A percentile compares a stretch with the other conserved stretches of the same genome.
These are phyloP conservation scores for Rhodotorula sp. DNA, from an alignment of 1,284 basidiomycete species.

Conservation along the genomic window DNA sequence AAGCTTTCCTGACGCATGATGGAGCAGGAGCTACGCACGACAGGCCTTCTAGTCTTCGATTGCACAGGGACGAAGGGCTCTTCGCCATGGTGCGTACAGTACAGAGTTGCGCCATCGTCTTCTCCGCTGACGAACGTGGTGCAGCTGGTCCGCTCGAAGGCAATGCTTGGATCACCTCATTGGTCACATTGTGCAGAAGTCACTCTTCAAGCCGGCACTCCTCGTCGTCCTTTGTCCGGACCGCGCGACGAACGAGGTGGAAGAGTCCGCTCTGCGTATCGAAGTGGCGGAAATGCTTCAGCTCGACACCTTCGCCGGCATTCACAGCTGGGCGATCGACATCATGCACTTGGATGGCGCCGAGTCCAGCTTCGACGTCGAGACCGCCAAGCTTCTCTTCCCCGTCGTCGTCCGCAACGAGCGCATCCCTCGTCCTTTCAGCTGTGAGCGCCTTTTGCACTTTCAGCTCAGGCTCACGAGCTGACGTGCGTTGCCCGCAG, in stretches of 20 bases:
- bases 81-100: slow-evolving; percentile 2
- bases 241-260: not conserved
- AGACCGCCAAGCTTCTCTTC: not conserved
- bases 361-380: slow-evolving; percentile 9
- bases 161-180: slow-evolving; percentile 1
- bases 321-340: not conserved
- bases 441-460: not conserved
- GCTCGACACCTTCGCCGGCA: not conserved
- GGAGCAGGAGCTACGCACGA: slow-evolving; percentile 6
- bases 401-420: slow-evolving; percentile 2
- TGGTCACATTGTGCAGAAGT: not conserved
- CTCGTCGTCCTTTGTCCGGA: slow-evolving; percentile 24
- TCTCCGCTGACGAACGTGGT: not conserved
- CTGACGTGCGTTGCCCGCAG: not conserved
- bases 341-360: slow-evolving; percentile 12
- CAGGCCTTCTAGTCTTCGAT: slow-evolving; percentile 31
- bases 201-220: slow-evolving; percentile 19
- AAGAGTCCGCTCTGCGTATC: not conserved
- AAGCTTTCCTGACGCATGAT: too few relatives aligned
- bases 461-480: rapidly evolving
- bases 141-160: slow-evolving; percentile 16
- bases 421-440: not conserved
- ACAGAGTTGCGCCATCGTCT: not conserved
- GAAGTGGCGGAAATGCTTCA: slow-evolving; percentile 13
- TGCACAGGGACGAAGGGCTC: slow-evolving; percentile 2